phyloP scores from a whole-genome alignment of 768 basidiomycete genomes.

The Hygrophorus russula region DNA sequence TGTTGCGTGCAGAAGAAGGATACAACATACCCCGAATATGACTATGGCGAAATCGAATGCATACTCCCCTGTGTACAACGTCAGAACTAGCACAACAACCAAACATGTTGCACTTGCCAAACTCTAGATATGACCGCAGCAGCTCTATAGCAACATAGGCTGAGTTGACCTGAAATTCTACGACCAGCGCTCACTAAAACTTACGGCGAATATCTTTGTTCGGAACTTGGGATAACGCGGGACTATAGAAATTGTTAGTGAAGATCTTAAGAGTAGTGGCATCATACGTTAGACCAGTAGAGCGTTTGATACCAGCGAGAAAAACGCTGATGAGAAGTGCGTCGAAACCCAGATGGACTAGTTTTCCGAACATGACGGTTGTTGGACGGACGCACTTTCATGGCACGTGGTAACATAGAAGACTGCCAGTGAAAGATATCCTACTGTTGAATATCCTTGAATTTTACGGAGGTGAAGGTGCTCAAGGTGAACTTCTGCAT shows the following conservation, averaged over 20 bases:
- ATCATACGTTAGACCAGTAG: conserved; percentile 78
- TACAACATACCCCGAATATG: conserved; percentile 54
- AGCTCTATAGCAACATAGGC: conserved; percentile 36
- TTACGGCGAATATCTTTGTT: conserved; percentile 85
- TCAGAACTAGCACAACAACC: conserved; percentile 5
- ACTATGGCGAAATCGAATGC: conserved; percentile 81
- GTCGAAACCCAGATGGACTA: conserved; percentile 64
- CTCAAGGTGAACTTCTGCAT: conserved; percentile 10
- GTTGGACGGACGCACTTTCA: no score
- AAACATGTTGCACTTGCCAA: conserved; percentile 37
- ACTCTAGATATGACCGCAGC: conserved; percentile 67
- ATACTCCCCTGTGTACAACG: conserved; percentile 56
- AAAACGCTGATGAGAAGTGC: conserved; percentile 71
- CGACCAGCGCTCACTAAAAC: conserved; percentile 18
- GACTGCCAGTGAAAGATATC: no score
- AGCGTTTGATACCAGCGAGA: conserved; percentile 75
- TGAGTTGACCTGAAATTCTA: not conserved
- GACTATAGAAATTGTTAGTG: conserved; percentile 29
- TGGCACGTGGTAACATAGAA: no score
- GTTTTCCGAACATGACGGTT: conserved; percentile 8
- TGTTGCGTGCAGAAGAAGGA: conserved; percentile 2
- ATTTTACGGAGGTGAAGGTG: no score
- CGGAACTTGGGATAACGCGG: conserved; percentile 61
- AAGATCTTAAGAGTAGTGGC: not conserved
- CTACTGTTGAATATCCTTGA: no score